Evolutionary conservation across 2,329 filamentous ascomycete genomes (phyloP).

Genomic region (Trichoderma simmonsii): DNA sequence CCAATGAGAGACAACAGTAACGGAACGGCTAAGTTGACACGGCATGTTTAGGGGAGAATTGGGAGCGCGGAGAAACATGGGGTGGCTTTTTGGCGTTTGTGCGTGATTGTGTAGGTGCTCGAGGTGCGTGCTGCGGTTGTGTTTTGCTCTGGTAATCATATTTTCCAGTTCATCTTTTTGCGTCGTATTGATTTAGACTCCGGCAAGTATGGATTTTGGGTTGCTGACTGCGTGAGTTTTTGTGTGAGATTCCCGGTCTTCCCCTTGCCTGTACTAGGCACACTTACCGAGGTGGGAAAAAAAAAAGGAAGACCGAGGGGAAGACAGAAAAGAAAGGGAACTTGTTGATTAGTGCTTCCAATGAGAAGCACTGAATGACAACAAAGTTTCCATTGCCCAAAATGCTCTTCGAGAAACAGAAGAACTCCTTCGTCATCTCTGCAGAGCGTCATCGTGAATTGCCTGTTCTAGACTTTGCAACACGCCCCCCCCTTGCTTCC

Average conservation of each 20-base stretch:
- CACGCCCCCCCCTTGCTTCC: background rate
- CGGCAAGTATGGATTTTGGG: background rate
- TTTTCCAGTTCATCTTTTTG: background rate
- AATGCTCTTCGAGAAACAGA: background rate
- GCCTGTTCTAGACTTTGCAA: background rate
- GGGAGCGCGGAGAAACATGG: background rate
- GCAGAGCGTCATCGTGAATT: background rate
- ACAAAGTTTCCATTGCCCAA: background rate
- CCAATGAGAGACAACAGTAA: constrained; percentile 1
- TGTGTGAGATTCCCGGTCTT: background rate
- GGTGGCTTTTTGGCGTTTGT: background rate
- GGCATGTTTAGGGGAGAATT: background rate
- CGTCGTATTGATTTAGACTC: background rate
- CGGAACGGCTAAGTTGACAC: background rate
- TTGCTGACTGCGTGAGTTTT: background rate
- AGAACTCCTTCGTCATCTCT: background rate
- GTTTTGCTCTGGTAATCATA: background rate
- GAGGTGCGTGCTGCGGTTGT: background rate
- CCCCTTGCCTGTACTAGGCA: background rate
- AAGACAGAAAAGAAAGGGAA: background rate
- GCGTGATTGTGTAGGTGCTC: background rate
- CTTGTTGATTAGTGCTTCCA: background rate
- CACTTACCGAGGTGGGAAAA: background rate
- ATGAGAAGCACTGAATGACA: background rate
- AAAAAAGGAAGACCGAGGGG: background rate